Conservation (phyloP, 2,329 filamentous ascomycete species). For the Helicocarpus griseus region DNA sequence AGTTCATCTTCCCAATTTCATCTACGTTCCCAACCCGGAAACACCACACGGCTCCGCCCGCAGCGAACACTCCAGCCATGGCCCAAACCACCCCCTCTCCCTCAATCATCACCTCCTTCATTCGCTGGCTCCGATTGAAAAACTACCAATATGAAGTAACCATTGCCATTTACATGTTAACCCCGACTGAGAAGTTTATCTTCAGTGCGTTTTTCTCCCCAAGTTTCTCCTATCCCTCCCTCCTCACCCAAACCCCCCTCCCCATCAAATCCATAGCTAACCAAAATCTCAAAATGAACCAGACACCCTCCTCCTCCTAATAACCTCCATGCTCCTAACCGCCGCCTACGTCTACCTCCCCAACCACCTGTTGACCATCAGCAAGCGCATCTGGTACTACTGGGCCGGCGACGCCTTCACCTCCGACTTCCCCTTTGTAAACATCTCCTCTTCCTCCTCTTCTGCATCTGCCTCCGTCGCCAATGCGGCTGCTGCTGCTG, state of each 20-base stretch:
- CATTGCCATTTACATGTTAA: conserved; percentile 94
- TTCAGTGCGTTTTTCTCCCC: conserved; percentile 66
- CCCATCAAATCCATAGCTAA: neutral
- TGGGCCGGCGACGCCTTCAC: conserved; percentile 61
- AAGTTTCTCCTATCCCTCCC: conserved; percentile 5
- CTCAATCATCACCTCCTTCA: conserved; percentile 43
- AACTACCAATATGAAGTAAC: conserved; percentile 98
- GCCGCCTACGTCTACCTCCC: conserved; percentile 88
- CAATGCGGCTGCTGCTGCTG: conserved; percentile 7
- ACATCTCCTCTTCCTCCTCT: conserved; percentile 17
- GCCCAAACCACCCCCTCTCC: conserved; percentile 19
- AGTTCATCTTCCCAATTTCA: too few relatives aligned
- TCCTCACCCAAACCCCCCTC: neutral
- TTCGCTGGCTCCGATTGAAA: conserved; percentile 86
- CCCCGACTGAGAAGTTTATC: conserved; percentile 88
- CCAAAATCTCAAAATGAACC: conserved; percentile 5
- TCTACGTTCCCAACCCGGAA: too few relatives aligned
- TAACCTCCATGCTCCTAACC: conserved; percentile 75
- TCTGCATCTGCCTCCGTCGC: too few relatives aligned
- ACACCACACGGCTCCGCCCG: too few relatives aligned
- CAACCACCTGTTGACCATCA: conserved; percentile 74
- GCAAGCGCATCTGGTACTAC: conserved; percentile 87
- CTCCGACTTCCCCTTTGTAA: conserved; percentile 2
- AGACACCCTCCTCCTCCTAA: conserved; percentile 89
- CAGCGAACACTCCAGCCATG: conserved; percentile 6